A percentile compares a stretch with the other conserved stretches of the same genome.
phyloP scores from a whole-genome alignment of 2,329 filamentous ascomycete species.

The Volutella citrinella region DNA sequence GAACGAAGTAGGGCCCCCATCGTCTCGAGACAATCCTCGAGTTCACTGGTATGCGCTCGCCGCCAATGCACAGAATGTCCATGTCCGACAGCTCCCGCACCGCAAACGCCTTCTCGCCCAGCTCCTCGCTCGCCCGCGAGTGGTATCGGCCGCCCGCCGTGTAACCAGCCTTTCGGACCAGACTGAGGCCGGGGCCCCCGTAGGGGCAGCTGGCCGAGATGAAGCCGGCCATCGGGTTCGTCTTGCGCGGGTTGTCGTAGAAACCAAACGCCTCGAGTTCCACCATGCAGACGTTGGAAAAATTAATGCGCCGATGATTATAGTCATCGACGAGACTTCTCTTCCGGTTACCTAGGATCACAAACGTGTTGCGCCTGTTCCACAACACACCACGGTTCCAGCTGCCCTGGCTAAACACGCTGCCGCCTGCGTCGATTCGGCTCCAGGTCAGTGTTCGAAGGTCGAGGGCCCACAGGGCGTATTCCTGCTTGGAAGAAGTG shows the following conservation, averaged over 20 bases:
- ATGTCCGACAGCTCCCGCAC: constrained; percentile 91
- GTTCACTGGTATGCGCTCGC: constrained; percentile 90
- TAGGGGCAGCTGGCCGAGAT: constrained; percentile 75
- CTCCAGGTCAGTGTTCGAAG: constrained; percentile 87
- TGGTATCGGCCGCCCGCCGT: constrained; percentile 75
- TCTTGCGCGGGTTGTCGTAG: constrained; percentile 89
- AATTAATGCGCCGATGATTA: constrained; percentile 96
- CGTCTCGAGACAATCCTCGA: constrained; percentile 81
- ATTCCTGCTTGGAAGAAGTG: constrained; percentile 97
- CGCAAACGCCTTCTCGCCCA: constrained; percentile 76
- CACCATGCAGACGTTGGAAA: constrained; percentile 93
- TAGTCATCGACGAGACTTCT: constrained; percentile 95
- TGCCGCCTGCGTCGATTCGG: constrained; percentile 90
- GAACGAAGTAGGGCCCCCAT: constrained; percentile 96
- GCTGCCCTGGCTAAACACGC: constrained; percentile 92
- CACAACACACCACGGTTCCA: constrained; percentile 96
- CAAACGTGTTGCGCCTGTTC: constrained; percentile 91
- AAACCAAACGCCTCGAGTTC: constrained; percentile 96
- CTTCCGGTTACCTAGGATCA: constrained; percentile 91
- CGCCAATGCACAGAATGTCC: constrained; percentile 90
- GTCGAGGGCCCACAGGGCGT: constrained; percentile 93
- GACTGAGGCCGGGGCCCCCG: constrained; percentile 53
- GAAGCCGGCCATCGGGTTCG: constrained; percentile 75
- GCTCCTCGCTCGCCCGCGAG: constrained; percentile 74
- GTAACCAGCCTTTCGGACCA: constrained; percentile 58